Base-by-base conservation (phyloP, 169 alveolate genomes). In the Plasmodium reichenowi region DNA sequence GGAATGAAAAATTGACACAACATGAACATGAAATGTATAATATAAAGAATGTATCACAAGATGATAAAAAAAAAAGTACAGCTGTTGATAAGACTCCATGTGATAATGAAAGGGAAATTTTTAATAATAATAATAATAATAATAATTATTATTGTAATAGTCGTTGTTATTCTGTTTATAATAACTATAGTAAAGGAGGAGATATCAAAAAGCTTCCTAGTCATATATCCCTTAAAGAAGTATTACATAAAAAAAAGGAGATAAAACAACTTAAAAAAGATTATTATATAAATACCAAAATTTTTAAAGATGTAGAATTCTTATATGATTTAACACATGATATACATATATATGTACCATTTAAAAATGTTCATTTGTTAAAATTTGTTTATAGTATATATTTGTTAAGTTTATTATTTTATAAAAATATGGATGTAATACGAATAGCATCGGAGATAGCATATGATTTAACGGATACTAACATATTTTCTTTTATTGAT, bases 401-500 rank as follows among this genome's bases (percentile, higher is more conserved):
- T 71, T 22, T 66, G 24, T 62, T 78, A 24, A 78, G 89, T 66
- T 45, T 78, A 58, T 47, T 78, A 38, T 78, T 66, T 71, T 78
- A 78, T 45, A 66, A 78, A 66, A 78, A 78, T 45, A 50, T 47
- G 0, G 80, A 78, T 52, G 80, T 45, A 2, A 15, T 78, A 9
- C 89, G 80, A 7, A 78, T 78, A 5, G 80, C 67, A 50, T 66
- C 78, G 0, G 89, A 78, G 22, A 38, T 66, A 48, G 50, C 78
- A 13, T 29, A 66, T 24, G 72, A 78, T 13, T 22, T 78, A 32
- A 38, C 47, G 9, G 89, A 78, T 9, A 66, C 89, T 0, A 78
- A 78, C 20, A 78, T 78, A 26, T 78, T 78, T 54, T 66, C 89
- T 0, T 78, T 78, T 43, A 66, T 78, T 17, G 89, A 78, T 45